Evolutionary conservation across 2,329 filamentous ascomycete genomes (phyloP).

Genomic region (Aureobasidium namibiae): DNA sequence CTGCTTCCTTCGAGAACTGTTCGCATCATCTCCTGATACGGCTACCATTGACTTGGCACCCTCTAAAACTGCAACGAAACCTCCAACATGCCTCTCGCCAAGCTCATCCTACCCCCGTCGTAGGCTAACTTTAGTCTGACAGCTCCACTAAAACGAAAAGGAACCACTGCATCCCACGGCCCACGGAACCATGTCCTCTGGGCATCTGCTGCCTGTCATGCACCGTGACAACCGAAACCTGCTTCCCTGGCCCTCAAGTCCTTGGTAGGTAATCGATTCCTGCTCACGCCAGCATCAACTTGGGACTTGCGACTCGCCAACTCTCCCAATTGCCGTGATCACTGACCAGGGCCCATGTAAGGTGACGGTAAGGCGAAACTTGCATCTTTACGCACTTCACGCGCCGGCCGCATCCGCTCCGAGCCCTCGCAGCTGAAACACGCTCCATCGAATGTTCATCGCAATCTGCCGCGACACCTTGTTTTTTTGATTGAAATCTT

Average conservation of each 20-base stretch:
- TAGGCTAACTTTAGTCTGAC: conserved; percentile 8
- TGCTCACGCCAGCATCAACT: background rate
- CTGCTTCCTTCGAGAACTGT: conserved; percentile 2
- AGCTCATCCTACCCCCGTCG: background rate
- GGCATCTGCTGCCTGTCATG: background rate
- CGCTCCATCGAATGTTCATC: background rate
- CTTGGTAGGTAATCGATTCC: background rate
- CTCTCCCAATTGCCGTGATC: background rate
- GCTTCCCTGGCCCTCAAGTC: background rate
- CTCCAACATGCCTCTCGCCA: background rate
- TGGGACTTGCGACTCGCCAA: background rate
- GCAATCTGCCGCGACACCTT: background rate
- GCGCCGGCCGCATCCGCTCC: conserved; percentile 5
- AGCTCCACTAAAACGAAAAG: conserved; percentile 1
- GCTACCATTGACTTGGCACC: background rate
- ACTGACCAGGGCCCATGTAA: background rate
- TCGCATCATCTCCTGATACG: conserved; percentile 6
- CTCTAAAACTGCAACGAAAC: background rate
- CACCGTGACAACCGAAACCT: background rate
- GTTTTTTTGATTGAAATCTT: conserved; percentile 5
- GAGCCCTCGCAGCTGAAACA: conserved; percentile 6
- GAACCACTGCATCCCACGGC: background rate
- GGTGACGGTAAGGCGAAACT: background rate
- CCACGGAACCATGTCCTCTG: background rate
- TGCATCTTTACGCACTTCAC: background rate